A percentile compares a stretch with the other conserved stretches of the same genome.
phyloP scores from a whole-genome alignment of 176 grass and related monocot species.

The Triticum dicoccoides region DNA sequence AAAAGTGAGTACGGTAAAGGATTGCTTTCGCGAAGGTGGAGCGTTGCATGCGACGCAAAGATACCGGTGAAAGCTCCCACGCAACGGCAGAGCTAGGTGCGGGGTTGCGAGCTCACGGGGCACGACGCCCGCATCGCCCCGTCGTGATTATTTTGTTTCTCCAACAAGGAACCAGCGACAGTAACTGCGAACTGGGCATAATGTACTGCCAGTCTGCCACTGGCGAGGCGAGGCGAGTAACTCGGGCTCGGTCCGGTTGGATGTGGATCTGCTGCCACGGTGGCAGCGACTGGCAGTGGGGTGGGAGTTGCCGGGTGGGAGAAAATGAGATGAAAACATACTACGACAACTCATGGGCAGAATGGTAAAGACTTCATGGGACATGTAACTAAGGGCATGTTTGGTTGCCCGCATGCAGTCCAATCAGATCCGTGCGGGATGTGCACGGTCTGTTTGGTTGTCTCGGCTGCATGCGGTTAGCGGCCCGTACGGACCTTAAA shows the following conservation, averaged over 20 bases:
- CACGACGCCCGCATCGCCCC: neutral
- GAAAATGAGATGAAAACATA: neutral
- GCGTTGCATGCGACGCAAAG: slow-evolving; percentile 12
- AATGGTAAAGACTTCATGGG: too few species aligned
- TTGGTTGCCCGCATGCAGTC: too few species aligned
- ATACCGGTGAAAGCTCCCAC: slow-evolving; percentile 17
- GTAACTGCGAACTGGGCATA: neutral
- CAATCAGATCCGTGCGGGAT: too few species aligned
- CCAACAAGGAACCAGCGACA: neutral
- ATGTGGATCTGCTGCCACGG: neutral
- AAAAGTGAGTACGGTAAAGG: neutral
- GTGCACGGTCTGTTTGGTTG: too few species aligned
- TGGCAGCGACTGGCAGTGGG: neutral
- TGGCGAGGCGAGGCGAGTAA: too few species aligned
- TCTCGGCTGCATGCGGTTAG: too few species aligned
- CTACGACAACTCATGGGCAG: too few species aligned
- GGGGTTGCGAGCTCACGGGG: slow-evolving; percentile 9
- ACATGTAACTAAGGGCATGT: too few species aligned
- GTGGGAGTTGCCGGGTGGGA: neutral
- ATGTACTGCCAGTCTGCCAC: neutral
- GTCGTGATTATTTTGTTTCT: neutral
- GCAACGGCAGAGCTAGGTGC: slow-evolving; percentile 4
- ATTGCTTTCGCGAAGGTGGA: slow-evolving; percentile 25
- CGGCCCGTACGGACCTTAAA: too few species aligned
- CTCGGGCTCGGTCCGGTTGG: neutral